These are phyloP conservation scores for Aechmea fasciata DNA, from an alignment of 176 grass and related monocot species.

Conservation along the genomic window DNA sequence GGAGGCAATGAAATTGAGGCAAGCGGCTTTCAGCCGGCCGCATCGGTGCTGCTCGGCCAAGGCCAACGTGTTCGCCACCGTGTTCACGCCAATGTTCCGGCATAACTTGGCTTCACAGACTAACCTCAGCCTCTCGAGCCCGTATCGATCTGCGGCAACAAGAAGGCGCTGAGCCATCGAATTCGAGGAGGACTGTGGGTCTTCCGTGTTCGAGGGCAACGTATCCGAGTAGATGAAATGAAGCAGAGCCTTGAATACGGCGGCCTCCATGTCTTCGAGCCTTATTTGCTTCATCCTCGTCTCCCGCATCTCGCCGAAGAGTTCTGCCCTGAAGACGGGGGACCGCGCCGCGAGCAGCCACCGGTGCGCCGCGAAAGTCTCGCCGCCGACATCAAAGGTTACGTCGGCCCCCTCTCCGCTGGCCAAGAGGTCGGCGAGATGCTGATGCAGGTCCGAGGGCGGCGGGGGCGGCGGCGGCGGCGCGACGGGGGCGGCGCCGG, in stretches of 20 bases:
- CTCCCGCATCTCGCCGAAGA: conserved; percentile 33
- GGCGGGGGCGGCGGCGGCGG: neutral
- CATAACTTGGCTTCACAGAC: conserved; percentile 22
- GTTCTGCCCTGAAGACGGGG: conserved; percentile 18
- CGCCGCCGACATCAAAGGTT: conserved; percentile 18
- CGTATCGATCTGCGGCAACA: conserved; percentile 34
- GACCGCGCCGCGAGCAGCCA: conserved; percentile 30
- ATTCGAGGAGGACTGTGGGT: neutral
- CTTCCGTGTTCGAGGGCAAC: neutral
- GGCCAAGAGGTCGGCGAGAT: conserved; percentile 8
- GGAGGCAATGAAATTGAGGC: neutral
- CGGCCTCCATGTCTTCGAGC: conserved; percentile 3
- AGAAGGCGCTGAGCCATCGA: conserved; percentile 17
- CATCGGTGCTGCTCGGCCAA: neutral
- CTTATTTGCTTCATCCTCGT: neutral
- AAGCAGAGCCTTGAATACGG: conserved; percentile 31
- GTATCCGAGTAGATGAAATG: conserved; percentile 37
- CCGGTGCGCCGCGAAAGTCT: conserved; percentile 19
- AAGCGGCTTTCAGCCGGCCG: neutral
- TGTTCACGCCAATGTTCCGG: conserved; percentile 12
- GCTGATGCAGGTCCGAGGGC: neutral
- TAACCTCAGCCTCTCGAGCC: conserved; percentile 27
- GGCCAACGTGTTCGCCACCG: neutral
- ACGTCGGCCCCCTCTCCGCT: conserved; percentile 27
- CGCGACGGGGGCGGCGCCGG: neutral